Percentiles rank a stretch among this genome's conserved stretches.
Conservation (phyloP, 352 stramenopile species). For the Pythium plurisporium region DNA sequence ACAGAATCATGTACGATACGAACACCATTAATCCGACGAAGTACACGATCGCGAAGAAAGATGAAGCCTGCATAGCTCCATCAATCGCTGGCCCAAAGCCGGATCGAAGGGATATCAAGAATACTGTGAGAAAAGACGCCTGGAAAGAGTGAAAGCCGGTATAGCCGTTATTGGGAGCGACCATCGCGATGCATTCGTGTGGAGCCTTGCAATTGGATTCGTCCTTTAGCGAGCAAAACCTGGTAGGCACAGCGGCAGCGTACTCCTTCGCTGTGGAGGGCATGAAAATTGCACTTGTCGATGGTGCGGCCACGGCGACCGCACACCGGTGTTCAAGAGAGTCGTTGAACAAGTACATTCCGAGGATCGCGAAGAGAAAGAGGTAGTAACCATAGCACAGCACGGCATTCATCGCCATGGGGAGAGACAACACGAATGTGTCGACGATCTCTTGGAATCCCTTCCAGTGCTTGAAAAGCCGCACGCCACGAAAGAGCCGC, state of each 20-base stretch:
- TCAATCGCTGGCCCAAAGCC: slow-evolving; percentile 78
- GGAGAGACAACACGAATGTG: slow-evolving; percentile 64
- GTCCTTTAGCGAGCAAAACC: slow-evolving; percentile 50
- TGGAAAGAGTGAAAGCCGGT: slow-evolving; percentile 84
- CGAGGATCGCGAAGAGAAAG: slow-evolving; percentile 79
- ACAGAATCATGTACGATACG: slow-evolving; percentile 83
- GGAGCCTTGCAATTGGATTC: slow-evolving; percentile 24
- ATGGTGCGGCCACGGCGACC: slow-evolving; percentile 19
- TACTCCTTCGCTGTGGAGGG: slow-evolving; percentile 34
- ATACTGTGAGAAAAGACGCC: slow-evolving; percentile 75
- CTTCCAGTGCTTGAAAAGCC: slow-evolving; percentile 69
- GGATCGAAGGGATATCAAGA: slow-evolving; percentile 68
- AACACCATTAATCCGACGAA: slow-evolving; percentile 81
- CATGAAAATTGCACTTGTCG: slow-evolving; percentile 15
- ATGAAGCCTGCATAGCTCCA: slow-evolving; percentile 63
- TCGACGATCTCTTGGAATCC: slow-evolving; percentile 77
- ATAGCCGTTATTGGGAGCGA: slow-evolving; percentile 62
- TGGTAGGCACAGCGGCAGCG: slow-evolving; percentile 40
- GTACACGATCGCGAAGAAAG: slow-evolving; percentile 71
- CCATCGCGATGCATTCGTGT: slow-evolving; percentile 54
- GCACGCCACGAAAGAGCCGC: slow-evolving; percentile 64
- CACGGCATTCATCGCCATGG: slow-evolving; percentile 67
- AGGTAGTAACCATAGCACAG: slow-evolving; percentile 85
- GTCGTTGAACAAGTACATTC: slow-evolving; percentile 86
- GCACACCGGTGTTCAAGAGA: slow-evolving; percentile 74